A percentile compares a stretch with the other conserved stretches of the same genome.
phyloP scores from a whole-genome alignment of 331 rosid genomes.

The Acacia pycnantha region DNA sequence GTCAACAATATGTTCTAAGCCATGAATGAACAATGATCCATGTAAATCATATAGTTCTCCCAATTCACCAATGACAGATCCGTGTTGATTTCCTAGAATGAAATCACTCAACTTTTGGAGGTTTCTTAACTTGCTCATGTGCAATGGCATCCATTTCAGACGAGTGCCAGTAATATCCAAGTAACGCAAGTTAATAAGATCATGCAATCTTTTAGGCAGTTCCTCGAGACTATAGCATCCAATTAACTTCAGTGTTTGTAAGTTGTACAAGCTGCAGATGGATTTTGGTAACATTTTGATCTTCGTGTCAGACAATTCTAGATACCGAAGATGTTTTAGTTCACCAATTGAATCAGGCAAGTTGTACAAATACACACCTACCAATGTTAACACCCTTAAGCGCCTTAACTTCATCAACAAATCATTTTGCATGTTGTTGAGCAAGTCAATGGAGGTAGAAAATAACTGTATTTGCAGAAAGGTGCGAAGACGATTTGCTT shows the following conservation, averaged over 20 bases:
- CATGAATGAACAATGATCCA: conserved; percentile 34
- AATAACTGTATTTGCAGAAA: conserved; percentile 28
- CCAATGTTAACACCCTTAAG: conserved; percentile 37
- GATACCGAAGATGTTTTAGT: conserved; percentile 36
- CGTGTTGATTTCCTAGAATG: conserved; percentile 22
- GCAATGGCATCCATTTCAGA: conserved; percentile 36
- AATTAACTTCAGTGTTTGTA: conserved; percentile 38
- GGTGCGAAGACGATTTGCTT: conserved; percentile 32
- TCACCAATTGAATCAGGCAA: conserved; percentile 31
- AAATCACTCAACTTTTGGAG: conserved; percentile 45
- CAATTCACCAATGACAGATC: conserved; percentile 36
- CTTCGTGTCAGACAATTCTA: conserved; percentile 30
- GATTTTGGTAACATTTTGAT: conserved; percentile 31
- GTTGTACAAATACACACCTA: conserved; percentile 20
- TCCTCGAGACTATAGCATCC: conserved; percentile 30
- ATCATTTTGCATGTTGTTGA: conserved; percentile 30
- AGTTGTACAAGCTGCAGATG: conserved; percentile 34
- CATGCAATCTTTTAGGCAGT: conserved; percentile 31
- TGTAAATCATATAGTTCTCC: conserved; percentile 27
- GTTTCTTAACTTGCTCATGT: conserved; percentile 28
- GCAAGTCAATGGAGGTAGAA: conserved; percentile 18
- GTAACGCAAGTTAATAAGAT: conserved; percentile 40
- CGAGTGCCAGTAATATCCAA: conserved; percentile 29
- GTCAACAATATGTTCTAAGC: conserved; percentile 13
- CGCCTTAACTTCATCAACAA: conserved; percentile 24